Conservation (phyloP, 2,329 filamentous ascomycete species). For the Didymella pomorum region DNA sequence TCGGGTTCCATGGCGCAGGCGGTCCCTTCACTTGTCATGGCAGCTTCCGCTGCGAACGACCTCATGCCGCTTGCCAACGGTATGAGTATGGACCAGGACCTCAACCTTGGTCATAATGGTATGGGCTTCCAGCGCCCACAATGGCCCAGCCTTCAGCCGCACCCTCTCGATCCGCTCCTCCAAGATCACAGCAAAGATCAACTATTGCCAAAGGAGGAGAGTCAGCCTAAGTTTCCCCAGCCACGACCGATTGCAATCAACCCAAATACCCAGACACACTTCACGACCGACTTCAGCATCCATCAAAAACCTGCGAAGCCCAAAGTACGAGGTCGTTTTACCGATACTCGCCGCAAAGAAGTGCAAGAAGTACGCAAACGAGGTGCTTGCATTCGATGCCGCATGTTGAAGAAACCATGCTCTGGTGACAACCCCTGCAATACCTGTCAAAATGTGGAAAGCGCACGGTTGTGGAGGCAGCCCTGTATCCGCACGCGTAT, state of each 20-base stretch:
- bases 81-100: slow-evolving; percentile 48
- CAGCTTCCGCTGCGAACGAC: slow-evolving; percentile 52
- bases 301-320: slow-evolving; percentile 51
- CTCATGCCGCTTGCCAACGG: slow-evolving; percentile 48
- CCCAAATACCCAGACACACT: slow-evolving; percentile 46
- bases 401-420: slow-evolving; percentile 71
- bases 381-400: slow-evolving; percentile 68
- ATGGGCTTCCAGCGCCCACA: slow-evolving; percentile 47
- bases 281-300: slow-evolving; percentile 51
- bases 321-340: slow-evolving; percentile 65
- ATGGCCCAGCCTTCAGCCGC: slow-evolving; percentile 44
- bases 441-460: slow-evolving; percentile 67
- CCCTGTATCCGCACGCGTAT: slow-evolving; percentile 66
- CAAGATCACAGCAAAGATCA: slow-evolving; percentile 46
- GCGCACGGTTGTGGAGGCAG: slow-evolving; percentile 67
- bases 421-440: slow-evolving; percentile 67
- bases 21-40: slow-evolving; percentile 51
- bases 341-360: slow-evolving; percentile 64
- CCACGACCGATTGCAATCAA: slow-evolving; percentile 52
- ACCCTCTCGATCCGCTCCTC: slow-evolving; percentile 45
- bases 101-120: slow-evolving; percentile 38
- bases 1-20: slow-evolving; percentile 45
- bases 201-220: slow-evolving; percentile 34
- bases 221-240: slow-evolving; percentile 35
- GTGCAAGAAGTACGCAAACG: slow-evolving; percentile 67